Evolutionary conservation across 495 filamentous ascomycete species (phyloP).

Genomic region (Aspergillus funiculosus): DNA sequence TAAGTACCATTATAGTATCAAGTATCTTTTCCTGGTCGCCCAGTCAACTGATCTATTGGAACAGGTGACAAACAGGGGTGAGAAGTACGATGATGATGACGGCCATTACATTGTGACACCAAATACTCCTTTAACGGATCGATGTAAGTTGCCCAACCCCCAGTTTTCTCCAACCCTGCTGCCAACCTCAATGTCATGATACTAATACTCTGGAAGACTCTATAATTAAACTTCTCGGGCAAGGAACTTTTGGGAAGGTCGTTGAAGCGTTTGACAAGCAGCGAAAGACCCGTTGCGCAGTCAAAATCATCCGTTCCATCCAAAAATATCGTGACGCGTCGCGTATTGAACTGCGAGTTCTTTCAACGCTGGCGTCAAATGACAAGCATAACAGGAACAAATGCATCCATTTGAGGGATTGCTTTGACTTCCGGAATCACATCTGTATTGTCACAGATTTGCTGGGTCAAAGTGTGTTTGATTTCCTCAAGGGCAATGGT

Average conservation of each 20-base stretch:
- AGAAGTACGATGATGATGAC: conserved; percentile 88
- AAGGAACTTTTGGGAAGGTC: conserved; percentile 97
- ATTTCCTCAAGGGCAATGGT: conserved; percentile 89
- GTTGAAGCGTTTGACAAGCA: conserved; percentile 82
- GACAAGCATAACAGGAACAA: conserved; percentile 89
- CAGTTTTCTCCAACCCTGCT: neutral
- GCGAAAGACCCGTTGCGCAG: conserved; percentile 71
- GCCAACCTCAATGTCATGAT: neutral
- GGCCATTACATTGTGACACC: conserved; percentile 91
- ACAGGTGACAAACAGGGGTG: conserved; percentile 42
- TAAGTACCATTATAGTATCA: conserved; percentile 45
- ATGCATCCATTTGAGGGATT: conserved; percentile 94
- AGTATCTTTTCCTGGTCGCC: neutral
- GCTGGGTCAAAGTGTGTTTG: conserved; percentile 93
- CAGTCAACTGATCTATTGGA: conserved; percentile 17
- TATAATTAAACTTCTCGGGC: conserved; percentile 81
- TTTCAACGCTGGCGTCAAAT: conserved; percentile 84
- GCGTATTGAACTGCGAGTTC: conserved; percentile 88
- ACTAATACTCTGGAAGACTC: conserved; percentile 54
- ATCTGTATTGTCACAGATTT: conserved; percentile 99
- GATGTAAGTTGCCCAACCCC: conserved; percentile 63
- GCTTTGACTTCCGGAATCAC: conserved; percentile 95
- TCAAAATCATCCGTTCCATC: conserved; percentile 97
- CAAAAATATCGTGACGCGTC: conserved; percentile 97
- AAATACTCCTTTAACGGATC: conserved; percentile 73